Conservation (phyloP, 257 asterid species). For the Forsythia viridissima region DNA sequence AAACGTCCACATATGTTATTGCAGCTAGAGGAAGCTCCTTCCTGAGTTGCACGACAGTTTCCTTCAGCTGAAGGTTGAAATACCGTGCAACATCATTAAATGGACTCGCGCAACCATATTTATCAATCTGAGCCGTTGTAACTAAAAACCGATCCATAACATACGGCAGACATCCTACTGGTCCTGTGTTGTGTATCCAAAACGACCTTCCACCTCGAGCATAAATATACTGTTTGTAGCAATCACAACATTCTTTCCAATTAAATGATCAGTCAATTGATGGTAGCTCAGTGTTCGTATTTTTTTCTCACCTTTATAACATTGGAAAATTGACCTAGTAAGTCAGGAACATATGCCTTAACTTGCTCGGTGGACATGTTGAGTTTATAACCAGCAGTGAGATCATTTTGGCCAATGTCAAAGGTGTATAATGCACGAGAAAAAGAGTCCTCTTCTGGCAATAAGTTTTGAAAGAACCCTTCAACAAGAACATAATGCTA, state of each 20-base stretch:
- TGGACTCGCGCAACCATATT: slow-evolving; percentile 71
- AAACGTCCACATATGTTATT: slow-evolving; percentile 75
- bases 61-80: slow-evolving; percentile 59
- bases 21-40: slow-evolving; percentile 59
- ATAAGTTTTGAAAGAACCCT: slow-evolving; percentile 43
- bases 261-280: background rate
- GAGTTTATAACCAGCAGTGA: slow-evolving; percentile 71
- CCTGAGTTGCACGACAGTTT: slow-evolving; percentile 52
- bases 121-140: slow-evolving; percentile 52
- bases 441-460: slow-evolving; percentile 56
- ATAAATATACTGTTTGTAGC: slow-evolving; percentile 47
- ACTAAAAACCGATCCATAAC: slow-evolving; percentile 50
- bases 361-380: slow-evolving; percentile 80
- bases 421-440: slow-evolving; percentile 67
- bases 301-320: slow-evolving; percentile 45
- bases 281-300: background rate
- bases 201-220: slow-evolving; percentile 72
- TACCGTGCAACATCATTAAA: slow-evolving; percentile 60
- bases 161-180: slow-evolving; percentile 83
- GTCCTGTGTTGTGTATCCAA: slow-evolving; percentile 96
- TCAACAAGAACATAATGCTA: background rate
- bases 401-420: slow-evolving; percentile 89
- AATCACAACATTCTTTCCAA: background rate
- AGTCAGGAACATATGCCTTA: slow-evolving; percentile 66
- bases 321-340: slow-evolving; percentile 62